Evolutionary conservation across 768 basidiomycete species (phyloP).

Genomic region (Stropharia rugosoannulata): DNA sequence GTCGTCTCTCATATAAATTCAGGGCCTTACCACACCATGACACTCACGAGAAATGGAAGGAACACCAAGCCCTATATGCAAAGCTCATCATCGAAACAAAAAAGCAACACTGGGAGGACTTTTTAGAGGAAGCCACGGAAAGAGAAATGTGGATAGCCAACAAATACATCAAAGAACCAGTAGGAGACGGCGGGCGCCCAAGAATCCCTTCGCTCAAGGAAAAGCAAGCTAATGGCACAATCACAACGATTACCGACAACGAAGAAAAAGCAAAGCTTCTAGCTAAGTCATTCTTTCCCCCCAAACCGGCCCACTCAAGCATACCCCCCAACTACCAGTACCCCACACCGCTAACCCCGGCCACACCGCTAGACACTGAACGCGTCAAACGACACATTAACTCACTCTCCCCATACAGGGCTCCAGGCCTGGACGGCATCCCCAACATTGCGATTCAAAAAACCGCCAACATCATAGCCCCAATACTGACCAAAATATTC

Average conservation of each 20-base stretch:
- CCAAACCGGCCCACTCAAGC: background rate
- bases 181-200: slow-evolving; percentile 19
- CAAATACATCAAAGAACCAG: background rate
- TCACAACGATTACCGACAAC: slow-evolving; percentile 2
- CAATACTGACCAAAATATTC: slow-evolving; percentile 15
- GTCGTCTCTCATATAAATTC: too few relatives aligned
- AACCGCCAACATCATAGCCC: slow-evolving; percentile 6
- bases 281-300: too few relatives aligned
- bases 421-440: slow-evolving; percentile 22
- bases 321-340: background rate
- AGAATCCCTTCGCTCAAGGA: slow-evolving; percentile 17
- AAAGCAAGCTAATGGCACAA: background rate
- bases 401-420: slow-evolving; percentile 13
- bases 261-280: slow-evolving; percentile 1
- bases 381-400: background rate
- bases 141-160: slow-evolving; percentile 17
- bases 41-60: background rate
- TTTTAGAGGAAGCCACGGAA: slow-evolving; percentile 11
- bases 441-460: slow-evolving; percentile 21
- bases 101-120: slow-evolving; percentile 21
- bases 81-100: slow-evolving; percentile 9
- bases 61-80: slow-evolving; percentile 13
- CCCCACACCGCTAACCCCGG: background rate
- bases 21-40: too few relatives aligned
- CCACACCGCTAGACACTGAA: background rate